Conservation (phyloP, 2,329 filamentous ascomycete species). For the Aspergillus flavus region DNA sequence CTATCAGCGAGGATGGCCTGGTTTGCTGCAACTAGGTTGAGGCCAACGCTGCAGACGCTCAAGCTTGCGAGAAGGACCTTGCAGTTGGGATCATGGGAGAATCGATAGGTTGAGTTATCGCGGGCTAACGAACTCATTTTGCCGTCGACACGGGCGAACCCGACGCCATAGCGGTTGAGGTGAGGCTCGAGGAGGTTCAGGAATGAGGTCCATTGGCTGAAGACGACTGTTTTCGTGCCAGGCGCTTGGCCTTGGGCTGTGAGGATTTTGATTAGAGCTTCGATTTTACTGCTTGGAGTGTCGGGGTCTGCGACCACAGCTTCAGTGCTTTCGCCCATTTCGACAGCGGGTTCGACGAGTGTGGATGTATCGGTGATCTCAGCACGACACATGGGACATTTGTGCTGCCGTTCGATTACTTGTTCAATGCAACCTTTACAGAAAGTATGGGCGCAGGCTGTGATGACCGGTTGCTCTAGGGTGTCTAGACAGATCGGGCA, state of each 20-base stretch:
- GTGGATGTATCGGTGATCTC: constrained; percentile 62
- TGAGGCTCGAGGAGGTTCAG: constrained; percentile 75
- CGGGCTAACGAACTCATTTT: constrained; percentile 71
- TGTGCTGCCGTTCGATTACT: constrained; percentile 73
- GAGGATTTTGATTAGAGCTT: constrained; percentile 75
- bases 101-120: constrained; percentile 69
- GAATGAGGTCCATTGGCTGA: constrained; percentile 79
- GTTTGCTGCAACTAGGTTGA: constrained; percentile 84
- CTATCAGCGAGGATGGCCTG: constrained; percentile 82
- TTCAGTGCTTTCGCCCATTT: constrained; percentile 53
- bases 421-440: constrained; percentile 73
- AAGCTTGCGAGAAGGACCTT: constrained; percentile 81
- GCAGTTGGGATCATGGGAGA: constrained; percentile 68
- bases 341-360: constrained; percentile 68
- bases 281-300: constrained; percentile 78
- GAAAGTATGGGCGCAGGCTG: constrained; percentile 80
- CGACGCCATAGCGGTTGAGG: constrained; percentile 62
- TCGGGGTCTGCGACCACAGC: constrained; percentile 61
- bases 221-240: constrained; percentile 77
- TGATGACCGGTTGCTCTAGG: constrained; percentile 75
- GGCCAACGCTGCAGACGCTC: constrained; percentile 78
- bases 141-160: constrained; percentile 75
- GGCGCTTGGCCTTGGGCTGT: constrained; percentile 65
- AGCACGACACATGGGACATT: constrained; percentile 83
- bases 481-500: constrained; percentile 80